These are phyloP conservation scores for Phytophthora hibernalis DNA, from an alignment of 352 stramenopile species.

Conservation along the genomic window DNA sequence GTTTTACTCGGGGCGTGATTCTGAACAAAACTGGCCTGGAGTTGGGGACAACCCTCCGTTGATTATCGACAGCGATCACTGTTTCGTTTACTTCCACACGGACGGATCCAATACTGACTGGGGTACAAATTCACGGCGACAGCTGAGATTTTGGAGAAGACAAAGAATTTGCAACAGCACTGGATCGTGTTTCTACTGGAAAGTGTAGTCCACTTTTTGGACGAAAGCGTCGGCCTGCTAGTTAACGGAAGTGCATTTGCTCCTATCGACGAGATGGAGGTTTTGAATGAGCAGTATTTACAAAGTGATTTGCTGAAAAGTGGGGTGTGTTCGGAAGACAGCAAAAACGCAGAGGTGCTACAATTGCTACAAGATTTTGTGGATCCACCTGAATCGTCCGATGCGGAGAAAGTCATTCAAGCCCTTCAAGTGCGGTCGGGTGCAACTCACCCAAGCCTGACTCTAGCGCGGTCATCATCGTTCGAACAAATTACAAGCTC, in stretches of 20 bases:
- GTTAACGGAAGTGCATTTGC: constrained; percentile 55
- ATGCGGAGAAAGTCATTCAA: constrained; percentile 53
- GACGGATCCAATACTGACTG: constrained; percentile 88
- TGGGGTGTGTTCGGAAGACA: constrained; percentile 51
- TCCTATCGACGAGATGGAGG: constrained; percentile 58
- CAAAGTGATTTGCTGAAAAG: constrained; percentile 77
- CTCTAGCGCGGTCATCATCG: constrained; percentile 40
- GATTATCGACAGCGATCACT: constrained; percentile 80
- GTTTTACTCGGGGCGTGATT: constrained; percentile 81
- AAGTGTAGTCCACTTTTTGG: constrained; percentile 51
- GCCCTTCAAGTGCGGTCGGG: constrained; percentile 46
- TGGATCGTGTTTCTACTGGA: constrained; percentile 70
- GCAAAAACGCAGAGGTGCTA: constrained; percentile 66
- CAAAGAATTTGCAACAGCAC: constrained; percentile 58
- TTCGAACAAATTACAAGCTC: constrained; percentile 51
- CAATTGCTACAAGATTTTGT: constrained; percentile 70
- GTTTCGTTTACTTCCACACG: constrained; percentile 86
- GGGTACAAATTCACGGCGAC: constrained; percentile 80
- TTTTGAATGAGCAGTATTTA: constrained; percentile 58
- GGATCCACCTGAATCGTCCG: constrained; percentile 42
- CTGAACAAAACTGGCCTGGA: constrained; percentile 83
- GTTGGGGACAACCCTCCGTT: constrained; percentile 68
- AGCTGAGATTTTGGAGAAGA: constrained; percentile 72
- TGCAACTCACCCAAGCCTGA: constrained; percentile 15
- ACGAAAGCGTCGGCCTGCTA: constrained; percentile 61